A percentile compares a stretch with the other conserved stretches of the same genome.
These are phyloP conservation scores for Chlorophyllum brunneum DNA, from an alignment of 768 basidiomycete genomes.

Conservation along the genomic window DNA sequence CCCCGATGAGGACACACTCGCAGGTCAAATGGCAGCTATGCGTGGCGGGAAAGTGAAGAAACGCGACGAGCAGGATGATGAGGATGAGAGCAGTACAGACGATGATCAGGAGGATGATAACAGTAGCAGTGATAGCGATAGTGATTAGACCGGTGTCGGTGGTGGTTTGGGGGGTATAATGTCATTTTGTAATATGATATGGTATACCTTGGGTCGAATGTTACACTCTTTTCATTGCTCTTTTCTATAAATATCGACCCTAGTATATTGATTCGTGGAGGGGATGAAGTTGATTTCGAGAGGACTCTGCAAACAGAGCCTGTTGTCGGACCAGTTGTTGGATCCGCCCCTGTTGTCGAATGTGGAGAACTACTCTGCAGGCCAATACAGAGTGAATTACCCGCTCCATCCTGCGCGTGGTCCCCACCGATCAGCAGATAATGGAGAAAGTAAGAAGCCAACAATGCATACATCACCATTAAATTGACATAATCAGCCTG, in stretches of 20 bases:
- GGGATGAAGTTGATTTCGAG: neutral
- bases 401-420: constrained; percentile 13
- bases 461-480: constrained; percentile 9
- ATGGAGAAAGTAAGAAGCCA: too few species aligned
- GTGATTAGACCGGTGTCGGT: constrained; percentile 17
- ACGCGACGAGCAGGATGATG: constrained; percentile 39
- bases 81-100: constrained; percentile 46
- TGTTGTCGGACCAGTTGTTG: neutral
- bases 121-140: constrained; percentile 35
- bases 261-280: too few species aligned
- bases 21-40: constrained; percentile 98
- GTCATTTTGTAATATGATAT: constrained; percentile 10
- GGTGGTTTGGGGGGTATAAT: neutral
- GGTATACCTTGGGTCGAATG: constrained; percentile 7
- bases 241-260: too few species aligned
- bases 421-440: neutral
- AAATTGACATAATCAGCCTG: constrained; percentile 9
- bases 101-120: constrained; percentile 50
- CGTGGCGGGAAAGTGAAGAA: constrained; percentile 84
- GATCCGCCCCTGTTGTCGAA: constrained; percentile 6
- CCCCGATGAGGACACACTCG: constrained; percentile 93
- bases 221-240: constrained; percentile 2
- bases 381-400: constrained; percentile 10
- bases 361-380: constrained; percentile 12
- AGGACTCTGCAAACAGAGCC: neutral